Conservation (phyloP, 2,329 filamentous ascomycete species). For the Beauveria pseudobassiana region DNA sequence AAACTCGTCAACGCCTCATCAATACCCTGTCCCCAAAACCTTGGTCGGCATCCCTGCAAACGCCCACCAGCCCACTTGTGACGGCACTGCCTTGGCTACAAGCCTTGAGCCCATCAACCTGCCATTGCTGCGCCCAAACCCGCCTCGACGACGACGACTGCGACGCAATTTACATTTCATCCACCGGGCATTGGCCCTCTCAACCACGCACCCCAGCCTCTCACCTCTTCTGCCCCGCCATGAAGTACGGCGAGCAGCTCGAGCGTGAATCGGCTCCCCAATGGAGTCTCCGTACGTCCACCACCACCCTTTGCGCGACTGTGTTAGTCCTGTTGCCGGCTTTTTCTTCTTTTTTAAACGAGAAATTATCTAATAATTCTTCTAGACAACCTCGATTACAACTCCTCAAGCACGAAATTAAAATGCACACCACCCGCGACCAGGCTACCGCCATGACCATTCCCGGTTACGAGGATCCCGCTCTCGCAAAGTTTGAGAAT, state of each 20-base stretch:
- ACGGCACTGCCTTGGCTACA: background rate
- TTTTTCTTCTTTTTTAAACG: too few species aligned
- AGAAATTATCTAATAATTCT: background rate
- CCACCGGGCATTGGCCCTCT: background rate
- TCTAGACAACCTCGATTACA: constrained; percentile 80
- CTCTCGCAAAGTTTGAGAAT: constrained; percentile 58
- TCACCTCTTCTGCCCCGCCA: constrained; percentile 15
- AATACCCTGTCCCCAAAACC: too few species aligned
- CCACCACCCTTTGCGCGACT: background rate
- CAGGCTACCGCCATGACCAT: constrained; percentile 65
- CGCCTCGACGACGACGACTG: background rate
- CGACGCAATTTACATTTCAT: background rate
- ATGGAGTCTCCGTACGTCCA: constrained; percentile 64
- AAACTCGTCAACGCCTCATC: too few species aligned
- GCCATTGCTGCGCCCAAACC: background rate
- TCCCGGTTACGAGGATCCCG: constrained; percentile 58
- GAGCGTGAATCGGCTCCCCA: constrained; percentile 70
- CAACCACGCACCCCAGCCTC: background rate
- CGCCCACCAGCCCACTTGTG: background rate
- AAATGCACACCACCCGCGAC: constrained; percentile 65
- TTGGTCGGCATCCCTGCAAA: too few species aligned
- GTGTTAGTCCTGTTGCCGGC: too few species aligned
- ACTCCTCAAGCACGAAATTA: constrained; percentile 82
- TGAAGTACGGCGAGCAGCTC: constrained; percentile 47
- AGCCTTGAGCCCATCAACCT: background rate